These are phyloP conservation scores for Rhodotorula sp. DNA, from an alignment of 1,284 basidiomycete species.

Conservation along the genomic window DNA sequence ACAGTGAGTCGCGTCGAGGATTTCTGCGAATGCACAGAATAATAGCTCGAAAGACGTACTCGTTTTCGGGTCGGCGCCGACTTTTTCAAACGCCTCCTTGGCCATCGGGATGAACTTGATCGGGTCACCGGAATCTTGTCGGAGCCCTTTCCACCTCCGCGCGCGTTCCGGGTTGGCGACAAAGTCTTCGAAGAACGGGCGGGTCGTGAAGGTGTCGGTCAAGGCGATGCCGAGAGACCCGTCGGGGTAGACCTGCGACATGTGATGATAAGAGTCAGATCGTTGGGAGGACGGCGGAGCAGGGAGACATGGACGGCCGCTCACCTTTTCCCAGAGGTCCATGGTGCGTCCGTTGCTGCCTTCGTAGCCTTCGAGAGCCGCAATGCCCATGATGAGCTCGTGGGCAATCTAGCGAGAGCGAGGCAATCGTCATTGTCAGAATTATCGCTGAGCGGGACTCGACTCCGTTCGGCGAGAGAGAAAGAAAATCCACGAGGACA, in stretches of 20 bases:
- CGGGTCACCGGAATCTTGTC: constrained; percentile 77
- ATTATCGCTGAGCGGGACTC: too few species aligned
- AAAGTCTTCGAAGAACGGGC: constrained; percentile 74
- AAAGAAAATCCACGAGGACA: too few species aligned
- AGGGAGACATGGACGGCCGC: constrained; percentile 6
- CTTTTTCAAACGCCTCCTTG: constrained; percentile 64
- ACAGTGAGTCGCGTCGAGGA: not conserved
- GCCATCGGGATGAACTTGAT: constrained; percentile 69
- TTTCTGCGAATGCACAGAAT: not conserved
- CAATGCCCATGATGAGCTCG: constrained; percentile 94
- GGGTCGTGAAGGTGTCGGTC: constrained; percentile 84
- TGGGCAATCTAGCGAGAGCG: constrained; percentile 38
- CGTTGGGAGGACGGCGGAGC: not conserved
- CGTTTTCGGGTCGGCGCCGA: constrained; percentile 63
- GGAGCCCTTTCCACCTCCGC: constrained; percentile 69
- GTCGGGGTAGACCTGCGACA: constrained; percentile 48
- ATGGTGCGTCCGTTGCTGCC: constrained; percentile 69
- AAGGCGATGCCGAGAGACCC: constrained; percentile 65
- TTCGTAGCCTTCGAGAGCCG: constrained; percentile 75
- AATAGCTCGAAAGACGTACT: constrained; percentile 49
- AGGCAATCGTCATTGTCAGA: too few species aligned
- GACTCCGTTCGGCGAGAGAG: not conserved
- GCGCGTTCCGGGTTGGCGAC: constrained; percentile 61
- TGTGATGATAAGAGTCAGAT: not conserved
- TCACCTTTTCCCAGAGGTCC: constrained; percentile 72